These are phyloP conservation scores for Cladophialophora carrionii DNA, from an alignment of 2,329 filamentous ascomycete genomes.

Conservation along the genomic window DNA sequence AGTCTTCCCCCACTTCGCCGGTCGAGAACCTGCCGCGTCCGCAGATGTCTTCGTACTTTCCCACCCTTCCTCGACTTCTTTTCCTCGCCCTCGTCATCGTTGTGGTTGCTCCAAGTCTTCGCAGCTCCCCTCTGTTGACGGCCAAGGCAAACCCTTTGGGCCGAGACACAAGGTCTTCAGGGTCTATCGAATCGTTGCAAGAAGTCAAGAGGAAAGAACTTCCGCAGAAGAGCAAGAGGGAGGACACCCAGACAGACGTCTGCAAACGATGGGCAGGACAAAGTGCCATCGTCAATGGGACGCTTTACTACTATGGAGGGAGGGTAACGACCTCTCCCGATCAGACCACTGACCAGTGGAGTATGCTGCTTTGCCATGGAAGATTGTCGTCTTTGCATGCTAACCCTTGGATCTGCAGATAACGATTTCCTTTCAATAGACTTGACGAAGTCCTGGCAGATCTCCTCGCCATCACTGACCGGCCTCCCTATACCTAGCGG, in stretches of 20 bases:
- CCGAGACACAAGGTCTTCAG: conserved; percentile 15
- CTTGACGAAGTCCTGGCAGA: conserved; percentile 72
- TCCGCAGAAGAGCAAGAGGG: conserved; percentile 31
- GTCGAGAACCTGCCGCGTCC: background rate
- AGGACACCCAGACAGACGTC: conserved; percentile 57
- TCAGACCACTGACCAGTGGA: conserved; percentile 70
- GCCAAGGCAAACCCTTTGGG: conserved; percentile 31
- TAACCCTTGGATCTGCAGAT: conserved; percentile 48
- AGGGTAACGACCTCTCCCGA: conserved; percentile 61
- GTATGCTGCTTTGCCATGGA: conserved; percentile 49
- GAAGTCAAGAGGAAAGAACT: conserved; percentile 10
- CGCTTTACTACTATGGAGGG: conserved; percentile 75
- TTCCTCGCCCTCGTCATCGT: conserved; percentile 34
- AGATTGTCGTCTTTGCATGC: conserved; percentile 17
- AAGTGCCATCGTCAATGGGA: conserved; percentile 71
- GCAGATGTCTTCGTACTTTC: conserved; percentile 29
- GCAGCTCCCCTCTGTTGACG: conserved; percentile 29
- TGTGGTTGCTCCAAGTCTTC: conserved; percentile 33
- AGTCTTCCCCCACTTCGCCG: conserved; percentile 12
- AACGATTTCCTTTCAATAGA: conserved; percentile 75
- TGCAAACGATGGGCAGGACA: conserved; percentile 70
- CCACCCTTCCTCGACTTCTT: conserved; percentile 31
- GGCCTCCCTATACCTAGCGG: conserved; percentile 68
- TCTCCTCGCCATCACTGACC: conserved; percentile 63
- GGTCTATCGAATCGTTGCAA: background rate